Conservation (phyloP, 1,284 basidiomycete genomes). For the Amylostereum areolatum region DNA sequence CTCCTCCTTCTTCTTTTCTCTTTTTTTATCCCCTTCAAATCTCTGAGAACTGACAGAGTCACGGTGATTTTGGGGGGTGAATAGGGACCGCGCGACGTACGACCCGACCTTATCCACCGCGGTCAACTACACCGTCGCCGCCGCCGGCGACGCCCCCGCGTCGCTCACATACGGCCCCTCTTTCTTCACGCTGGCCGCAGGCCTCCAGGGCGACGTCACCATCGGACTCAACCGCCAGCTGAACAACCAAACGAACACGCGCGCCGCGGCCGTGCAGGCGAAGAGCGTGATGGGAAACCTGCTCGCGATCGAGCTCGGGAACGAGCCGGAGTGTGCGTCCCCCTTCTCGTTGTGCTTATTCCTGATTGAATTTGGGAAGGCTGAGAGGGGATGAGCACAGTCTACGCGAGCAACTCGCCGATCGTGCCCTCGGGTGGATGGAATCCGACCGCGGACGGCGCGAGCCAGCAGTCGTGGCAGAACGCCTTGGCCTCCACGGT, state of each 20-base stretch:
- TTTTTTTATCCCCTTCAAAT: too few relatives aligned
- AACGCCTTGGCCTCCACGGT: constrained; percentile 27
- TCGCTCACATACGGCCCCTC: constrained; percentile 35
- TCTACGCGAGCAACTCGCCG: constrained; percentile 24
- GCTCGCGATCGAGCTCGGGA: constrained; percentile 35
- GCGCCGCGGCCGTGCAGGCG: constrained; percentile 28
- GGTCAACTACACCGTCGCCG: constrained; percentile 34
- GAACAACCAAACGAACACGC: constrained; percentile 32
- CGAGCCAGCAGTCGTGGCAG: constrained; percentile 33
- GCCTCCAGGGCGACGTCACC: constrained; percentile 30
- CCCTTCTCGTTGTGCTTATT: not conserved
- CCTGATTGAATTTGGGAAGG: not conserved
- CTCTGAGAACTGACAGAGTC: too few relatives aligned
- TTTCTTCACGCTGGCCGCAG: constrained; percentile 31
- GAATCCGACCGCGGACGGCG: constrained; percentile 28
- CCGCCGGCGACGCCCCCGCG: constrained; percentile 30
- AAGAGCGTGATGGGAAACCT: constrained; percentile 29
- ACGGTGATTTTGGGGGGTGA: too few relatives aligned
- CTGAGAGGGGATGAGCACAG: constrained; percentile 13
- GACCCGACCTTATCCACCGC: constrained; percentile 24
- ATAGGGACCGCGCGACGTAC: constrained; percentile 36
- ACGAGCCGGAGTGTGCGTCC: constrained; percentile 36
- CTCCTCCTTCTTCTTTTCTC: too few relatives aligned
- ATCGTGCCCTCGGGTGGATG: constrained; percentile 26
- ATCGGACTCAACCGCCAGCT: constrained; percentile 36